Conservation (phyloP, 2,329 filamentous ascomycete genomes). For the Corinectria fuckeliana region DNA sequence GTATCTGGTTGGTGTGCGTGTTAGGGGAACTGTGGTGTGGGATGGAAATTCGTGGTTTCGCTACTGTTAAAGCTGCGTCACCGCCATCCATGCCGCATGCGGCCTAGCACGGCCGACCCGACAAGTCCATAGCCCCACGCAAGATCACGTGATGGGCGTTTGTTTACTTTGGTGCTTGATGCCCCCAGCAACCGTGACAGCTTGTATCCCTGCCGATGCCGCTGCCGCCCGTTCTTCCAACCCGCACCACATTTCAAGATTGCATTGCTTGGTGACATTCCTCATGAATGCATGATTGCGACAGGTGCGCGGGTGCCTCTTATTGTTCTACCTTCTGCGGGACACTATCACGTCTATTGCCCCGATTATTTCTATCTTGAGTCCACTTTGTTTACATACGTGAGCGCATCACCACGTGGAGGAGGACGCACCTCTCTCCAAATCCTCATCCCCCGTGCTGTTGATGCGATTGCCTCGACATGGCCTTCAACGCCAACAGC, state of each 20-base stretch:
- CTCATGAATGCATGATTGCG: constrained; percentile 33
- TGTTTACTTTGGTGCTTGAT: constrained; percentile 36
- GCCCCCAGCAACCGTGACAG: constrained; percentile 39
- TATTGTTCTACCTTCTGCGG: constrained; percentile 26
- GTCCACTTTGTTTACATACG: constrained; percentile 35
- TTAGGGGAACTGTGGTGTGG: constrained; percentile 17
- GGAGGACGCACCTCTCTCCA: constrained; percentile 15
- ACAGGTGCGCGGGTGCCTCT: constrained; percentile 32
- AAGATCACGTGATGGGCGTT: constrained; percentile 33
- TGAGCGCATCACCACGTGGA: constrained; percentile 23
- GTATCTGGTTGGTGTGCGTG: background rate
- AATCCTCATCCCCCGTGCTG: constrained; percentile 29
- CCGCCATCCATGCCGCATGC: constrained; percentile 18
- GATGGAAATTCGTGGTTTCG: constrained; percentile 15
- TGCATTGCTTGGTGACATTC: constrained; percentile 36
- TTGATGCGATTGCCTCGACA: constrained; percentile 38
- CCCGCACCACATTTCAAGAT: constrained; percentile 20
- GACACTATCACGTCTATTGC: constrained; percentile 7
- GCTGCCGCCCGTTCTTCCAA: constrained; percentile 23
- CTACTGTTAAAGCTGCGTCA: constrained; percentile 17
- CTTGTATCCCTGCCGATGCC: constrained; percentile 26
- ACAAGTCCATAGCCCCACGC: background rate
- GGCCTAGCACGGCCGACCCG: constrained; percentile 23
- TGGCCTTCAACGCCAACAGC: constrained; percentile 46
- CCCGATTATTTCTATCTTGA: constrained; percentile 8